Conservation (phyloP, 2,329 filamentous ascomycete genomes). For the Calonectria hongkongensis region DNA sequence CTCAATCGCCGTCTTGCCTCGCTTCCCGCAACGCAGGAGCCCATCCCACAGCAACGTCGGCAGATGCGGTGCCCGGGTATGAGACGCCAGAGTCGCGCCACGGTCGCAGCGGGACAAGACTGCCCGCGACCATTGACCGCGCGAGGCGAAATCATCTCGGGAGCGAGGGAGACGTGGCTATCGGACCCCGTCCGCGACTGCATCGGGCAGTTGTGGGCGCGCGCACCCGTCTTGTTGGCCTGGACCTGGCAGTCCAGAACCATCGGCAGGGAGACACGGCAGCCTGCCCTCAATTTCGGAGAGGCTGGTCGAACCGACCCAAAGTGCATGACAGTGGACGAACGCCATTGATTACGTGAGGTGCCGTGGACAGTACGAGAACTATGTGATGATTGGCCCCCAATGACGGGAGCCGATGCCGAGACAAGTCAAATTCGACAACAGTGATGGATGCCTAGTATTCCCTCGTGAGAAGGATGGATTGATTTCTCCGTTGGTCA, state of each 20-base stretch:
- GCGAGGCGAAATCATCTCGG: conserved; percentile 13
- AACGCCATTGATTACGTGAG: conserved; percentile 24
- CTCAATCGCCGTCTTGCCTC: conserved; percentile 23
- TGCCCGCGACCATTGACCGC: conserved; percentile 18
- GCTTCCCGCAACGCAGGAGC: conserved; percentile 3
- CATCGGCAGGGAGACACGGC: conserved; percentile 5
- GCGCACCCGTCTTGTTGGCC: neutral
- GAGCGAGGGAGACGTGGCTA: conserved; percentile 28
- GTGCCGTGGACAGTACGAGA: neutral
- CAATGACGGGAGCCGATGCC: neutral
- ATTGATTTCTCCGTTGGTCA: neutral
- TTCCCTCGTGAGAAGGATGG: neutral
- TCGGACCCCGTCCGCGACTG: conserved; percentile 1
- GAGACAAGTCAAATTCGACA: conserved; percentile 18
- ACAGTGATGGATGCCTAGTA: neutral
- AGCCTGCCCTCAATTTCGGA: neutral
- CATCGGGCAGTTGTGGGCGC: conserved; percentile 7
- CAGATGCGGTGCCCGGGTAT: neutral
- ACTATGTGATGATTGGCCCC: neutral
- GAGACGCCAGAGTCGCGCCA: conserved; percentile 32
- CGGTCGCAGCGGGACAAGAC: conserved; percentile 29
- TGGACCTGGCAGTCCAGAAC: conserved; percentile 14
- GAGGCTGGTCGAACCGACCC: conserved; percentile 1
- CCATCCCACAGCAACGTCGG: conserved; percentile 16
- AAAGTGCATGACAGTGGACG: conserved; percentile 14